Percentiles rank a stretch among this genome's conserved stretches.
Evolutionary conservation across 2,329 filamentous ascomycete genomes (phyloP).

Genomic region (Pyrenophora teres): DNA sequence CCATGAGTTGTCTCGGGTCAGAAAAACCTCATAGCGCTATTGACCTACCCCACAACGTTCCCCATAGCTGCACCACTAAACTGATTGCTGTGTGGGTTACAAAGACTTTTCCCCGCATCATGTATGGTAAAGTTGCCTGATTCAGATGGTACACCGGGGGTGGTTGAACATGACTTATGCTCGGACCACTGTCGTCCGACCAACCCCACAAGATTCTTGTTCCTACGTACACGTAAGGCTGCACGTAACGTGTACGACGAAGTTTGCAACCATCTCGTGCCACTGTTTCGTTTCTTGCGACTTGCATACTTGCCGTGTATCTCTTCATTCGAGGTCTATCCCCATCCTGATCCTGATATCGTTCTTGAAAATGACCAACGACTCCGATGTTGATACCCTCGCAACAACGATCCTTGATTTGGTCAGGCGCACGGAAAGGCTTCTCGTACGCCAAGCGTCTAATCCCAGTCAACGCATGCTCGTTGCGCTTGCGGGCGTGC

Average conservation of each 20-base stretch:
- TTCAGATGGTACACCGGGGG: conserved; percentile 6
- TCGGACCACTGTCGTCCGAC: conserved; percentile 29
- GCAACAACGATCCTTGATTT: conserved; percentile 23
- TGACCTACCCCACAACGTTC: conserved; percentile 19
- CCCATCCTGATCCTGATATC: background rate
- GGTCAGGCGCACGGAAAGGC: conserved; percentile 23
- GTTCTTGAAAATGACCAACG: conserved; percentile 14
- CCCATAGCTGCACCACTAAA: conserved; percentile 4
- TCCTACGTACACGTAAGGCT: background rate
- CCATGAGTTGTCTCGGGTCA: conserved; percentile 14
- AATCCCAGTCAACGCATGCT: conserved; percentile 29
- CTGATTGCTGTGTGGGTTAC: conserved; percentile 2
- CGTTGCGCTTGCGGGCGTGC: conserved; percentile 34
- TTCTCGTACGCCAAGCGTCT: conserved; percentile 25
- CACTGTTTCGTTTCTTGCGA: background rate
- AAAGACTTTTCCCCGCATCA: conserved; percentile 13
- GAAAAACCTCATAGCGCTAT: conserved; percentile 19
- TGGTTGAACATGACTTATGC: conserved; percentile 10
- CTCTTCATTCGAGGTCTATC: background rate
- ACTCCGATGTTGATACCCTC: conserved; percentile 12
- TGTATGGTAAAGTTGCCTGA: conserved; percentile 12
- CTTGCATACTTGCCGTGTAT: too few species aligned
- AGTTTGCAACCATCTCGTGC: background rate
- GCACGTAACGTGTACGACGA: background rate
- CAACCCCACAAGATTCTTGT: conserved; percentile 14